Percentiles rank a stretch among this genome's conserved stretches.
Evolutionary conservation across 1,139 yeast species (phyloP).

Genomic region (Yamadazyma dendronema): DNA sequence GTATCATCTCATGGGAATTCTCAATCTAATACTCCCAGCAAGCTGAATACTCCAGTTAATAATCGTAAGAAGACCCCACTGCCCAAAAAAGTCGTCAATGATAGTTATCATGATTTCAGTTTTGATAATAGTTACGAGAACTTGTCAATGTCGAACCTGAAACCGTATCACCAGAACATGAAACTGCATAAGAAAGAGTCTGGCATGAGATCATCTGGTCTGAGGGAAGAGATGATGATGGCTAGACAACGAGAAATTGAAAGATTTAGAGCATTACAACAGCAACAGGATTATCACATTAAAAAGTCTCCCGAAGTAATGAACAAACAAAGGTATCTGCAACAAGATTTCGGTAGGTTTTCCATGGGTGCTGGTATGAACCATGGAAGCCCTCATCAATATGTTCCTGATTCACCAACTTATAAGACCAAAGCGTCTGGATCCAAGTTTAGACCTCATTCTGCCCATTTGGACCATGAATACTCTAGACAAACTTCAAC

Average conservation of each 20-base stretch:
- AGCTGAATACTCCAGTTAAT: slow-evolving; percentile 20
- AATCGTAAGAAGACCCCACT: slow-evolving; percentile 18
- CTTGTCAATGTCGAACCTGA: slow-evolving; percentile 17
- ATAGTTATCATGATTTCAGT: slow-evolving; percentile 22
- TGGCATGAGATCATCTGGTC: slow-evolving; percentile 1
- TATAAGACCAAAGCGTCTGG: slow-evolving; percentile 6
- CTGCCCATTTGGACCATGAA: slow-evolving; percentile 15
- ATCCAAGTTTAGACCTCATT: slow-evolving; percentile 19
- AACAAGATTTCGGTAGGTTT: slow-evolving; percentile 17
- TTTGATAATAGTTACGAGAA: slow-evolving; percentile 29
- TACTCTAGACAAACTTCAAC: slow-evolving; percentile 13
- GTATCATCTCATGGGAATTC: slow-evolving; percentile 13
- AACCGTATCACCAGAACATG: slow-evolving; percentile 9
- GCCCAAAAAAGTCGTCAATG: slow-evolving; percentile 12
- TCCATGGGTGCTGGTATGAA: slow-evolving; percentile 7
- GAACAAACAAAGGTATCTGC: slow-evolving; percentile 19
- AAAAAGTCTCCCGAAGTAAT: slow-evolving; percentile 21
- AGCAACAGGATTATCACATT: slow-evolving; percentile 30
- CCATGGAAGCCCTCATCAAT: slow-evolving; percentile 1
- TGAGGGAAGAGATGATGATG: slow-evolving; percentile 4
- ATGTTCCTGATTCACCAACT: slow-evolving; percentile 14
- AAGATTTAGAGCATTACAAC: slow-evolving; percentile 29
- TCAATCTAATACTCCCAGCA: slow-evolving; percentile 15
- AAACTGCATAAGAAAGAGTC: slow-evolving; percentile 4
- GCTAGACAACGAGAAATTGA: slow-evolving; percentile 33